Base-by-base conservation (phyloP, 805 yeast species). In the Candida insectorum region DNA sequence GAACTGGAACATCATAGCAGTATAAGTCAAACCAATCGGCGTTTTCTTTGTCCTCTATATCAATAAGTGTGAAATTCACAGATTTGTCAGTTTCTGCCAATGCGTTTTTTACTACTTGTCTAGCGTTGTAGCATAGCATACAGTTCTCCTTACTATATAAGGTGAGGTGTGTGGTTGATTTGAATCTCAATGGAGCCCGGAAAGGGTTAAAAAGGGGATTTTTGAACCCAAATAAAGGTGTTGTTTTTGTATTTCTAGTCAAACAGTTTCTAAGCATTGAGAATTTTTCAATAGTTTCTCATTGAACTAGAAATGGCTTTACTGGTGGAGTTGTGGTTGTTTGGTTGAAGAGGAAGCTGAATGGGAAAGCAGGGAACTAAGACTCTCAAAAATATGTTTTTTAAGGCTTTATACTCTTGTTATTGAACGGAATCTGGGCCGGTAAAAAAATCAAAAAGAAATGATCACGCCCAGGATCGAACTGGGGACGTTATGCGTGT, bases 401-500 rank as follows among this genome's bases (percentile, higher is more conserved):
- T n/a, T n/a, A n/a, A n/a, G n/a, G n/a, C n/a, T n/a, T n/a, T n/a
- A n/a, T n/a, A n/a, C n/a, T n/a, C n/a, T n/a, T n/a, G n/a, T n/a
- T n/a, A n/a, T n/a, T n/a, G n/a, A n/a, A n/a, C n/a, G n/a, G n/a
- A n/a, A n/a, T n/a, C n/a, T n/a, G n/a, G n/a, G n/a, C n/a, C n/a
- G n/a, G n/a, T n/a, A n/a, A n/a, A n/a, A n/a, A n/a, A n/a, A n/a
- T n/a, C n/a, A n/a, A n/a, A 20, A 20, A 20, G 11, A 61, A 57
- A 49, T 88, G 96, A 87, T 83, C 86, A 81, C 84, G 88, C 97
- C 97, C 97, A 89, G 97, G 97, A 87, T 91, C 96, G 97, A 91
- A 91, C 97, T 88, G 96, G 97, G 96, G 97, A 91, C 97, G 88
- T 85, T 85, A 93, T 87, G 96, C 96, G 96, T 89, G 97, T 89